These are phyloP conservation scores for Lactarius trivialis DNA, from an alignment of 768 basidiomycete genomes.

Conservation along the genomic window DNA sequence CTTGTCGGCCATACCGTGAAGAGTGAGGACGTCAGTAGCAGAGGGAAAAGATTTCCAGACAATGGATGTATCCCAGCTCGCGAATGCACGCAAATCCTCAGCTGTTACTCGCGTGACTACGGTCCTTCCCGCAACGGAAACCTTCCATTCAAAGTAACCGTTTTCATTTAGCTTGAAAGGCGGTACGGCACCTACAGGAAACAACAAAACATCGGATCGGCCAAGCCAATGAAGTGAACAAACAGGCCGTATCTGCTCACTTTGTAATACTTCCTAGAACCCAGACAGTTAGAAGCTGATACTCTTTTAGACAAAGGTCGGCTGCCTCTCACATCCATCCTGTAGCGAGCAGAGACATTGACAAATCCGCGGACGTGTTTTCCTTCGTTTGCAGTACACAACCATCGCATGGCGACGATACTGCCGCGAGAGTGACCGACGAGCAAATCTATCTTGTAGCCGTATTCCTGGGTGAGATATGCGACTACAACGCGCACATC, in stretches of 20 bases:
- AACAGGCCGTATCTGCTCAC: constrained; percentile 1
- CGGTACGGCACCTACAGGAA: neutral
- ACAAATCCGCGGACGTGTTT: constrained; percentile 53
- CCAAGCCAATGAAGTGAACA: too few species aligned
- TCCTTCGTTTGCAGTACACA: constrained; percentile 57
- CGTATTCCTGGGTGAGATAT: constrained; percentile 50
- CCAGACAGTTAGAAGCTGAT: neutral
- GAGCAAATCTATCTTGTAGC: constrained; percentile 62
- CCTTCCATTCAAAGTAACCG: constrained; percentile 58
- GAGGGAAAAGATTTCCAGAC: constrained; percentile 66
- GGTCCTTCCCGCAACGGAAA: constrained; percentile 58
- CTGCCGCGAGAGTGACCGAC: constrained; percentile 78
- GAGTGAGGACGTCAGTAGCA: constrained; percentile 57
- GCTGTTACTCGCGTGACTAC: constrained; percentile 48
- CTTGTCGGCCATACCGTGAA: constrained; percentile 68
- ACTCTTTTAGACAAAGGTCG: neutral
- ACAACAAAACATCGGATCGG: neutral
- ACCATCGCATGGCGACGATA: constrained; percentile 60
- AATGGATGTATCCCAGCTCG: constrained; percentile 56
- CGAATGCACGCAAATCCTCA: constrained; percentile 55
- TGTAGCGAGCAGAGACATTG: constrained; percentile 71
- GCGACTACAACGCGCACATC: constrained; percentile 63
- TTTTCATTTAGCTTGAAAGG: constrained; percentile 29
- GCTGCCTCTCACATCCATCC: constrained; percentile 57
- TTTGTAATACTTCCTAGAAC: constrained; percentile 15